phyloP scores from a whole-genome alignment of 176 grass and related monocot species.

The Aegilops sharonensis region DNA sequence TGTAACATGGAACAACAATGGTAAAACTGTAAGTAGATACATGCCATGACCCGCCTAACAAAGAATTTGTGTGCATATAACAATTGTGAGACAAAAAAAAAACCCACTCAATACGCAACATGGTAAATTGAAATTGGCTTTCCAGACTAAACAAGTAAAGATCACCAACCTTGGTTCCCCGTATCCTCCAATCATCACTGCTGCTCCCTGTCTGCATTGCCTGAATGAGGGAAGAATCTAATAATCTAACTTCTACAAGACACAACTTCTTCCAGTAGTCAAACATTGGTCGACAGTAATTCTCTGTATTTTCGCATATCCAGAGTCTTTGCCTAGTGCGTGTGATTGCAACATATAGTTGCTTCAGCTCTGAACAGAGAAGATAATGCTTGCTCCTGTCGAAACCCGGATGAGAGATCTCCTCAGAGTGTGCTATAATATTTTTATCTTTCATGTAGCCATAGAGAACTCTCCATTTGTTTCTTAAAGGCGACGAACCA shows the following conservation, averaged over 20 bases:
- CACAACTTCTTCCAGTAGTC: constrained; percentile 88
- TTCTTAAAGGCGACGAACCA: constrained; percentile 61
- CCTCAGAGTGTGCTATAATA: constrained; percentile 37
- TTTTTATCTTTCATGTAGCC: constrained; percentile 60
- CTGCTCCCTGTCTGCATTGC: constrained; percentile 68
- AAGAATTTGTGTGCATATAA: neutral
- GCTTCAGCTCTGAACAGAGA: constrained; percentile 91
- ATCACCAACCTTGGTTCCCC: constrained; percentile 57
- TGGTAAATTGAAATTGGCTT: neutral
- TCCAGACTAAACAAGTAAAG: constrained; percentile 7
- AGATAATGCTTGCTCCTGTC: constrained; percentile 57
- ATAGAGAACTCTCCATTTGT: constrained; percentile 84
- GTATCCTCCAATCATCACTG: constrained; percentile 11
- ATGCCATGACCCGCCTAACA: neutral
- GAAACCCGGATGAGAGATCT: constrained; percentile 46
- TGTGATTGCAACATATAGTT: constrained; percentile 88
- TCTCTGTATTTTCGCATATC: constrained; percentile 75
- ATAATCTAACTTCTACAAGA: constrained; percentile 64
- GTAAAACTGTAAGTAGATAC: neutral
- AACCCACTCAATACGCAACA: neutral
- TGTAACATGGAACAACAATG: neutral
- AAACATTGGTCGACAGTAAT: constrained; percentile 70
- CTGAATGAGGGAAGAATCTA: constrained; percentile 61
- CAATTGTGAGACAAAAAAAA: neutral
- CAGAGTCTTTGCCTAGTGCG: constrained; percentile 79